phyloP scores from a whole-genome alignment of 108 stramenopile species.

The Fragilaria radians region DNA sequence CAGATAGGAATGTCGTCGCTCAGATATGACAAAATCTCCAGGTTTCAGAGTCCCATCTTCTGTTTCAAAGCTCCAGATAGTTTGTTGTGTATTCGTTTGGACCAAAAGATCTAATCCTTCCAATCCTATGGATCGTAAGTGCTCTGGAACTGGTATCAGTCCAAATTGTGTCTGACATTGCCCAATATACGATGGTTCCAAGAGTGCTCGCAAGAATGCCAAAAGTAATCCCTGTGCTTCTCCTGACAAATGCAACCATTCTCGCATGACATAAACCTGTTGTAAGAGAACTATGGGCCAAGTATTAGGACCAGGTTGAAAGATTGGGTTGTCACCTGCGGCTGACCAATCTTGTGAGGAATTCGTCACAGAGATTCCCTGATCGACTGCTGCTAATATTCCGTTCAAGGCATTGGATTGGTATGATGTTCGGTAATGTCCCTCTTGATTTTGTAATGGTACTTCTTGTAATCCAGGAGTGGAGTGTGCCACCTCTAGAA shows the following conservation, averaged over 20 bases:
- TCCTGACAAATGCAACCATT: conserved; percentile 31
- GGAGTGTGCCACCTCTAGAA: conserved; percentile 59
- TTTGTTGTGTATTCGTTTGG: neutral
- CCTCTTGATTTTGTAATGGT: neutral
- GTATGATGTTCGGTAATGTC: neutral
- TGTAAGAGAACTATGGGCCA: conserved; percentile 83
- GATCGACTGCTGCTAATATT: neutral
- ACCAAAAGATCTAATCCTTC: neutral
- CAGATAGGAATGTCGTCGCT: neutral
- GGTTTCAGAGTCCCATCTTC: neutral
- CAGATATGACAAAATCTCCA: neutral
- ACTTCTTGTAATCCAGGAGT: neutral
- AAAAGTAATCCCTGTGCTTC: conserved; percentile 32
- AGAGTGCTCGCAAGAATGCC: conserved; percentile 46
- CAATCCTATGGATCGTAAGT: neutral
- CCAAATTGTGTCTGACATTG: neutral
- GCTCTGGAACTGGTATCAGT: neutral
- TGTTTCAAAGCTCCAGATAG: neutral
- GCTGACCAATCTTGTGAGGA: neutral
- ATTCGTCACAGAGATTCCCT: neutral
- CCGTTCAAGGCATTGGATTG: neutral
- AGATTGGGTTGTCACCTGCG: neutral
- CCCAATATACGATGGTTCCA: conserved; percentile 3
- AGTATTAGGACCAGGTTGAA: conserved; percentile 31
- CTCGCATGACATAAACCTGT: conserved; percentile 68